These are phyloP conservation scores for Pseudoneurospora amorphoporcata DNA, from an alignment of 495 filamentous ascomycete genomes.

Conservation along the genomic window DNA sequence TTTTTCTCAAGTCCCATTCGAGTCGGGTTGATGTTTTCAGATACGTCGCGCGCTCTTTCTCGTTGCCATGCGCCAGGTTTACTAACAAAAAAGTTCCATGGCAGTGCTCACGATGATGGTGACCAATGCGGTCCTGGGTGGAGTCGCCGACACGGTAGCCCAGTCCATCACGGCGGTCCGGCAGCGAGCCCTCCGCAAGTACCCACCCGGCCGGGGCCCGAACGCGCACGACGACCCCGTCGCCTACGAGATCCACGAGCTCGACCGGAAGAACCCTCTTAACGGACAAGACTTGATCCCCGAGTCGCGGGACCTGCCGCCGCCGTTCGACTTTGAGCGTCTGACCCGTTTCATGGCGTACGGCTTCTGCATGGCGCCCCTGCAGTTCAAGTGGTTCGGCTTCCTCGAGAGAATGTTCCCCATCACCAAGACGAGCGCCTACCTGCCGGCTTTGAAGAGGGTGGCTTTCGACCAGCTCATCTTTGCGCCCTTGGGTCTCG, in stretches of 20 bases:
- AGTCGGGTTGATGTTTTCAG: background rate
- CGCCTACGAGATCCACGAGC: slow-evolving; percentile 81
- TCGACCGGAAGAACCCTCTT: slow-evolving; percentile 74
- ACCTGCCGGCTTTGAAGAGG: slow-evolving; percentile 72
- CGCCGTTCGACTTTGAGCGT: slow-evolving; percentile 92
- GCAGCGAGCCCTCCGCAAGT: slow-evolving; percentile 52
- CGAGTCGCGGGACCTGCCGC: slow-evolving; percentile 49
- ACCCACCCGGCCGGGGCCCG: slow-evolving; percentile 19
- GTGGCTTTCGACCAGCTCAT: slow-evolving; percentile 91
- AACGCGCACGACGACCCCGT: slow-evolving; percentile 55
- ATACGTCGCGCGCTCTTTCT: background rate
- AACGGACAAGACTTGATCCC: slow-evolving; percentile 57
- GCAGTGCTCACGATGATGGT: slow-evolving; percentile 95
- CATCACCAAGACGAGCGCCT: slow-evolving; percentile 63
- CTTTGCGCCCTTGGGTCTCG: slow-evolving; percentile 88
- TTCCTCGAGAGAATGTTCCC: slow-evolving; percentile 80
- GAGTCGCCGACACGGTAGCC: slow-evolving; percentile 78
- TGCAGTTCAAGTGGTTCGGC: slow-evolving; percentile 96
- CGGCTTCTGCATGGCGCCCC: slow-evolving; percentile 87
- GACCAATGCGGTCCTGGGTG: slow-evolving; percentile 87
- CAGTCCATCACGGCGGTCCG: slow-evolving; percentile 83
- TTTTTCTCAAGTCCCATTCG: background rate
- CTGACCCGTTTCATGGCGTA: slow-evolving; percentile 91
- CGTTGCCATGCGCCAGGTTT: background rate
- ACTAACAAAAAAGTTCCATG: slow-evolving; percentile 2